phyloP scores from a whole-genome alignment of 192 early-diverging fungal species.

The Diversispora epigaea region DNA sequence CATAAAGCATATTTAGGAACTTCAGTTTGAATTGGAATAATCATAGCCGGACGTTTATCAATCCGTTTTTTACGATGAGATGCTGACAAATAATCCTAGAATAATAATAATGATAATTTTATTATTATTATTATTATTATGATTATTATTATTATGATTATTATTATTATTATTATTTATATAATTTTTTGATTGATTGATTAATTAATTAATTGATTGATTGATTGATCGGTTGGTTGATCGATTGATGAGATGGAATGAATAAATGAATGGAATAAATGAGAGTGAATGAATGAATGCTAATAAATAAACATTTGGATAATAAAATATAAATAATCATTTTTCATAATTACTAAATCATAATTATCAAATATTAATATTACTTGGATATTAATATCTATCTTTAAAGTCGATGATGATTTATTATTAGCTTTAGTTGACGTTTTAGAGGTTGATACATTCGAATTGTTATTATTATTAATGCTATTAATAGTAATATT shows the following conservation, averaged over 20 bases:
- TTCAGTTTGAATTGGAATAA: neutral
- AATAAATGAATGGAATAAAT: too few relatives aligned
- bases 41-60: neutral
- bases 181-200: neutral
- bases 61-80: conserved; percentile 5
- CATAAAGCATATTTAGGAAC: conserved; percentile 28
- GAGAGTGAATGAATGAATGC: too few relatives aligned
- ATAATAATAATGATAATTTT: neutral
- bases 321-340: too few relatives aligned
- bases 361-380: neutral
- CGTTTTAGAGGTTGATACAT: neutral
- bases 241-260: too few relatives aligned
- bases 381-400: conserved; percentile 9
- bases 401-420: neutral
- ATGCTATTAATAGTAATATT: neutral
- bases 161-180: neutral
- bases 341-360: too few relatives aligned
- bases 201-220: too few relatives aligned
- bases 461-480: neutral
- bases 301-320: too few relatives aligned
- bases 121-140: neutral
- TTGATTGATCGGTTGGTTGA: too few relatives aligned
- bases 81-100: conserved; percentile 1
- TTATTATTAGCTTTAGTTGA: neutral
- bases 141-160: neutral